Conservation (phyloP, 176 grass and related monocot species). For the Musa schizocarpa region DNA sequence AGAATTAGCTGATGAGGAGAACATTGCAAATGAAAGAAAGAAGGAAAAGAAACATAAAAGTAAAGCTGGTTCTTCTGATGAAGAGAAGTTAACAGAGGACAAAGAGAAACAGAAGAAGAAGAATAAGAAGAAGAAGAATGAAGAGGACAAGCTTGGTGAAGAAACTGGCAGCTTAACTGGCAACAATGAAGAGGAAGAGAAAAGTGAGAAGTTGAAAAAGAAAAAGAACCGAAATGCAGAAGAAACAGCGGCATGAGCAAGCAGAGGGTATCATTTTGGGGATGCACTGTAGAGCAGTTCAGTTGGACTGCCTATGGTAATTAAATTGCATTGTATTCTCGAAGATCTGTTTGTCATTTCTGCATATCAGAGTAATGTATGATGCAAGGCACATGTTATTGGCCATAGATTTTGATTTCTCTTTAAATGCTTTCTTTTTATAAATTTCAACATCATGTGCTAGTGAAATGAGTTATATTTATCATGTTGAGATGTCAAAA, state of each 20-base stretch:
- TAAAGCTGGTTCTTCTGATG: not conserved
- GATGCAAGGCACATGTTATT: too few relatives aligned
- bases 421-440: too few relatives aligned
- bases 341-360: too few relatives aligned
- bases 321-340: not conserved
- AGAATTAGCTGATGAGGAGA: constrained; percentile 22
- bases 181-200: constrained; percentile 33
- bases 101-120: constrained; percentile 35
- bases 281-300: too few relatives aligned
- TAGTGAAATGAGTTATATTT: too few relatives aligned
- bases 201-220: constrained; percentile 61
- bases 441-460: too few relatives aligned
- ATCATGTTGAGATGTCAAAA: too few relatives aligned
- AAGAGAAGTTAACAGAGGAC: constrained; percentile 9
- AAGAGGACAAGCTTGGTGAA: constrained; percentile 3
- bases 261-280: not conserved
- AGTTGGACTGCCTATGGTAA: not conserved
- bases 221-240: constrained; percentile 68
- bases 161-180: not conserved
- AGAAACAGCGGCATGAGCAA: not conserved
- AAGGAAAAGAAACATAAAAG: constrained; percentile 27
- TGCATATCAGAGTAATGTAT: too few relatives aligned
- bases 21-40: constrained; percentile 25
- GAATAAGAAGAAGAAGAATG: constrained; percentile 47
- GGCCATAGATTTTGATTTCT: too few relatives aligned